These are phyloP conservation scores for Xylaria cubensis DNA, from an alignment of 495 filamentous ascomycete species.

Conservation along the genomic window DNA sequence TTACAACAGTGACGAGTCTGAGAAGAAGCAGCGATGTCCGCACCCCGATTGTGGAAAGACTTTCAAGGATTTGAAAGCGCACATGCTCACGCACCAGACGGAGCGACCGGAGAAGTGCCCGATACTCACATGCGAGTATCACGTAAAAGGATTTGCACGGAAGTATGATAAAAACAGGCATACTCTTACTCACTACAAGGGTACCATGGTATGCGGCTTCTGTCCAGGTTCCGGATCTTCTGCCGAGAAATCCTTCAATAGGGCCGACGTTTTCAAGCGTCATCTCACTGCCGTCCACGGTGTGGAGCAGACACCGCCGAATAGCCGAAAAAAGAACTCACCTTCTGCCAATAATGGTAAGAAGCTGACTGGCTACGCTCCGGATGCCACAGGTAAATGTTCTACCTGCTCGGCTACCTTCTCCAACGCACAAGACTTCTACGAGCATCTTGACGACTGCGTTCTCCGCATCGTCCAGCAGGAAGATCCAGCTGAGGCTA, in stretches of 20 bases:
- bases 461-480: constrained; percentile 97
- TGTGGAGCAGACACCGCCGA: constrained; percentile 94
- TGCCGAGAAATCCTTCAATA: constrained; percentile 97
- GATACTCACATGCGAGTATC: constrained; percentile 92
- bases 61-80: constrained; percentile 95
- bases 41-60: constrained; percentile 83
- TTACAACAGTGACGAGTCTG: constrained; percentile 44
- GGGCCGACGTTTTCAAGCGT: constrained; percentile 98
- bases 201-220: constrained; percentile 98
- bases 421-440: constrained; percentile 94
- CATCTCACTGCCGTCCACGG: constrained; percentile 93
- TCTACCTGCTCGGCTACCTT: constrained; percentile 94
- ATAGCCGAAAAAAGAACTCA: constrained; percentile 78
- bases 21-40: constrained; percentile 66
- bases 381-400: constrained; percentile 89
- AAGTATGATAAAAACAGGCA: constrained; percentile 99
- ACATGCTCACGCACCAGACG: constrained; percentile 94
- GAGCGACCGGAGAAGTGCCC: constrained; percentile 97
- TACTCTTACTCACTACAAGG: constrained; percentile 97
- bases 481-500: constrained; percentile 92
- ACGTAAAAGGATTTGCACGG: constrained; percentile 91
- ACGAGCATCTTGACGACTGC: constrained; percentile 99
- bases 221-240: constrained; percentile 91
- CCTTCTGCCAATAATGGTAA: constrained; percentile 49
- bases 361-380: constrained; percentile 67